Evolutionary conservation across 176 grass and related monocot species (phyloP).

Genomic region (Aegilops umbellulata): DNA sequence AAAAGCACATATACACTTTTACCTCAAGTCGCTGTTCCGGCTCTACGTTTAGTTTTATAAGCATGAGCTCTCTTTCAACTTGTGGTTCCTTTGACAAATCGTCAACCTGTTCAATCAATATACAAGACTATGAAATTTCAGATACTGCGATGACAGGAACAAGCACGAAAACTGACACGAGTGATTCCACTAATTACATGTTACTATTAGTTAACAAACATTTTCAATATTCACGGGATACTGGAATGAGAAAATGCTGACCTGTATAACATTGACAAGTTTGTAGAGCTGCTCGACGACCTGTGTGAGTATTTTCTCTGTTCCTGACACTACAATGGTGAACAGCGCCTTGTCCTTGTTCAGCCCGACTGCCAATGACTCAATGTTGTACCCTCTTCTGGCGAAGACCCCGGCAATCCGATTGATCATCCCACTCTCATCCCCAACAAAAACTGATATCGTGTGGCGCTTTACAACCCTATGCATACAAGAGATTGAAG

Average conservation of each 20-base stretch:
- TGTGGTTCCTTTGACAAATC: conserved; percentile 67
- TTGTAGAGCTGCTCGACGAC: conserved; percentile 74
- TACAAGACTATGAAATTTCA: conserved; percentile 5
- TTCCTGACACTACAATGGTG: conserved; percentile 71
- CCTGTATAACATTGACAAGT: conserved; percentile 83
- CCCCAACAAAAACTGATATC: conserved; percentile 74
- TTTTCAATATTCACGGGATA: not conserved
- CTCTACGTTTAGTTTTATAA: conserved; percentile 73
- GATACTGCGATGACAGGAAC: not conserved
- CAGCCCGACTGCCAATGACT: conserved; percentile 76
- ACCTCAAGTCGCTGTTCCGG: conserved; percentile 64
- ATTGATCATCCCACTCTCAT: conserved; percentile 90
- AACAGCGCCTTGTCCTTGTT: conserved; percentile 80
- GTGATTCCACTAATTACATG: not conserved
- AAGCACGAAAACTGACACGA: not conserved
- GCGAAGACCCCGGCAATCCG: conserved; percentile 80
- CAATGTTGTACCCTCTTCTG: conserved; percentile 77
- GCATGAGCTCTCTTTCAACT: conserved; percentile 83
- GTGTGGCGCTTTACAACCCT: conserved; percentile 58
- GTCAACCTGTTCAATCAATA: conserved; percentile 43
- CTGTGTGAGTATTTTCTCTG: conserved; percentile 66
- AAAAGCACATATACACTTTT: not conserved
- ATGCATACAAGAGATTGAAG: not conserved
- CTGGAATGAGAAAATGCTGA: conserved; percentile 11
- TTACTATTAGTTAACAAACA: not conserved